phyloP scores from a whole-genome alignment of 257 asterid genomes.

The Solanum sejunctum region DNA sequence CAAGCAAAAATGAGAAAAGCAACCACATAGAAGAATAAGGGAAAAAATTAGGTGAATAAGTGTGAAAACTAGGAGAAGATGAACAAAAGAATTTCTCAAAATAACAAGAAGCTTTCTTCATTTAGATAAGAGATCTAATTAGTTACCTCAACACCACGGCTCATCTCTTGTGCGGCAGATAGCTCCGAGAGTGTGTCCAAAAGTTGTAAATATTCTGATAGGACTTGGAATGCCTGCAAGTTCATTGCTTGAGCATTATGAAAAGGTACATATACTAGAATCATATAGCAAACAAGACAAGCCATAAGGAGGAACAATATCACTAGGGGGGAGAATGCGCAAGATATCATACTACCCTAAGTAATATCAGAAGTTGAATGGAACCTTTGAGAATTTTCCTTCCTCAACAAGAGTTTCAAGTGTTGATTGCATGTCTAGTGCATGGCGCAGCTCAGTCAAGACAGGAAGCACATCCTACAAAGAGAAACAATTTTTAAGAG shows the following conservation, averaged over 20 bases:
- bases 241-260: slow-evolving; percentile 6
- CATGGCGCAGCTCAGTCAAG: slow-evolving; percentile 73
- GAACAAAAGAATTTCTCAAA: not conserved
- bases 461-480: slow-evolving; percentile 84
- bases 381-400: slow-evolving; percentile 85
- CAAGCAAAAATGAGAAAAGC: not conserved
- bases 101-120: not conserved
- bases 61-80: not conserved
- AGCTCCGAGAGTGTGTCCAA: slow-evolving; percentile 76
- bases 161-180: slow-evolving; percentile 86
- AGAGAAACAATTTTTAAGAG: not conserved
- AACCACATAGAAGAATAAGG: not conserved
- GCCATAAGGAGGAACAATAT: slow-evolving; percentile 1
- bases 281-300: not conserved
- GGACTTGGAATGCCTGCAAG: slow-evolving; percentile 89
- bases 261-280: not conserved
- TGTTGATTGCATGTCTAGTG: slow-evolving; percentile 63
- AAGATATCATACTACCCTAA: slow-evolving; percentile 10
- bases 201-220: slow-evolving; percentile 90
- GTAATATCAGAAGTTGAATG: slow-evolving; percentile 13
- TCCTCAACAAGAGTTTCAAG: slow-evolving; percentile 84
- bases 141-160: slow-evolving; percentile 82
- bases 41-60: not conserved
- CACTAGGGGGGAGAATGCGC: not conserved
- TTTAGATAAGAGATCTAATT: not conserved